These are phyloP conservation scores for Citropsis articulata DNA, from an alignment of 345 rosid species.

Conservation along the genomic window DNA sequence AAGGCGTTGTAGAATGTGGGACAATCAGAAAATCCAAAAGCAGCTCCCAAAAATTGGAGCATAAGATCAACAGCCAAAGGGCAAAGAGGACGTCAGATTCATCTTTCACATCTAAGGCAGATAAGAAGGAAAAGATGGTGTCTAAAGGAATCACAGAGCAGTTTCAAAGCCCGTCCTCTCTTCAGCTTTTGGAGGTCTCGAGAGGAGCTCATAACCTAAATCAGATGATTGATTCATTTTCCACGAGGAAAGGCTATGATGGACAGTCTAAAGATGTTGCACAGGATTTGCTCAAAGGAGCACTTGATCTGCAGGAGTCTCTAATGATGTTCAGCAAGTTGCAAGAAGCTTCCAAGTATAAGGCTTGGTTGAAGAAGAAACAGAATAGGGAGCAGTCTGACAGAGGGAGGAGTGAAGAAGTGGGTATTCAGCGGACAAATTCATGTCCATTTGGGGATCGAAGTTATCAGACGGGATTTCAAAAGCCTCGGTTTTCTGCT, in stretches of 20 bases:
- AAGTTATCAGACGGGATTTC: slow-evolving; percentile 16
- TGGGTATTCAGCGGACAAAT: slow-evolving; percentile 31
- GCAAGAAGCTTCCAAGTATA: slow-evolving; percentile 64
- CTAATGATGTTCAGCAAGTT: slow-evolving; percentile 65
- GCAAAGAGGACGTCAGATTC: slow-evolving; percentile 23
- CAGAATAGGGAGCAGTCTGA: slow-evolving; percentile 28
- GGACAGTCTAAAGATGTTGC: slow-evolving; percentile 58
- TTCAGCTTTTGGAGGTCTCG: slow-evolving; percentile 75
- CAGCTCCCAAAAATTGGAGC: slow-evolving; percentile 42
- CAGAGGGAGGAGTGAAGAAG: slow-evolving; percentile 28
- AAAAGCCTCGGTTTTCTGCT: slow-evolving; percentile 31
- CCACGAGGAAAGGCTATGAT: slow-evolving; percentile 40
- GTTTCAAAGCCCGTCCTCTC: slow-evolving; percentile 34
- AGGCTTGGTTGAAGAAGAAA: slow-evolving; percentile 49
- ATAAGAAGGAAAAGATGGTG: slow-evolving; percentile 28
- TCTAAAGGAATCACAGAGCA: slow-evolving; percentile 24
- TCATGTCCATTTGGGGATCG: slow-evolving; percentile 37
- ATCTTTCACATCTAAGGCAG: slow-evolving; percentile 19
- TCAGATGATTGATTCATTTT: slow-evolving; percentile 59
- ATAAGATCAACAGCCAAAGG: slow-evolving; percentile 22
- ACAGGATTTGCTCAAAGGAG: slow-evolving; percentile 70
- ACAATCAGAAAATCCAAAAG: slow-evolving; percentile 58
- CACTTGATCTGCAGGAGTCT: slow-evolving; percentile 87
- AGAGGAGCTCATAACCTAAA: slow-evolving; percentile 83
- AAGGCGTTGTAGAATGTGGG: slow-evolving; percentile 82